phyloP scores from a whole-genome alignment of 139 green algal genomes.

The Ettlia oleoabundans region DNA sequence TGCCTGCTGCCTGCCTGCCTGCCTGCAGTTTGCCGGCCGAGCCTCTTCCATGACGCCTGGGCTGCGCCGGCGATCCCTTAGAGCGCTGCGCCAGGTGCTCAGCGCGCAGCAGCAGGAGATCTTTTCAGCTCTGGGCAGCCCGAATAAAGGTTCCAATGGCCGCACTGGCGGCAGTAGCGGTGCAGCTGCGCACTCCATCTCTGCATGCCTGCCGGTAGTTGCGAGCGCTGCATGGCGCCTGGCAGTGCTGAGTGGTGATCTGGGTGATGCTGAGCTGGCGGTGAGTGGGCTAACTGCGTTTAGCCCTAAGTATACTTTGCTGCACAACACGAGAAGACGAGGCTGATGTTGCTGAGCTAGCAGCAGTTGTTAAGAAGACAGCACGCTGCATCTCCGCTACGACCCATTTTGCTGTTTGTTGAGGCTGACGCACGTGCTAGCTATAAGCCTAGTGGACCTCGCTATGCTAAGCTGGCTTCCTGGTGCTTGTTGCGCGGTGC shows the following conservation, averaged over 20 bases:
- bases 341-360: neutral
- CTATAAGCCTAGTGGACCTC: no score
- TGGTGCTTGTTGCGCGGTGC: no score
- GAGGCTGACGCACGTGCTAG: no score
- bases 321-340: neutral
- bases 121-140: neutral
- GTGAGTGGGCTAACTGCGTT: neutral
- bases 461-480: no score
- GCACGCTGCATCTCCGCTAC: no score
- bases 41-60: conserved; percentile 38
- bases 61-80: conserved; percentile 41
- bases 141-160: no score
- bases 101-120: conserved; percentile 14
- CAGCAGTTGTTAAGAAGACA: no score
- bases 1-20: neutral
- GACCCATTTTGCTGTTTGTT: no score
- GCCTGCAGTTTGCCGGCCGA: conserved; percentile 28
- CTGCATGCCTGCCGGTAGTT: conserved; percentile 33
- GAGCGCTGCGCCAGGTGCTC: conserved; percentile 33
- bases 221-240: conserved; percentile 54
- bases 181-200: conserved; percentile 18
- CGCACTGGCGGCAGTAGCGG: neutral
- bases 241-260: conserved; percentile 45
- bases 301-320: neutral
- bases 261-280: conserved; percentile 46